Conservation (phyloP, 2,329 filamentous ascomycete genomes). For the Hypoxylon sp. region DNA sequence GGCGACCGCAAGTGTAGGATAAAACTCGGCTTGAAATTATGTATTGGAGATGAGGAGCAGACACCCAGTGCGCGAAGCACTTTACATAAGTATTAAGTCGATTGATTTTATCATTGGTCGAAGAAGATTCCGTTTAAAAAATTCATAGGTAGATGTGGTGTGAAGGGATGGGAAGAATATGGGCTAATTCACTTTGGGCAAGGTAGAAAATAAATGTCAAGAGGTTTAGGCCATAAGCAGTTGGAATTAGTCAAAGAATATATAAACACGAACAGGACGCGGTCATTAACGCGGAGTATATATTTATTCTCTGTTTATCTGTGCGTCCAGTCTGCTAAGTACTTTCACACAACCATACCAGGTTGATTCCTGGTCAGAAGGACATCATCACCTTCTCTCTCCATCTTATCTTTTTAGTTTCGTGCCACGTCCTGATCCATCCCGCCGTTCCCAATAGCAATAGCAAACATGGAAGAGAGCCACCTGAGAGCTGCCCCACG, state of each 20-base stretch:
- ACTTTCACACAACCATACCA: conserved; percentile 1
- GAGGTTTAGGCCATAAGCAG: background rate
- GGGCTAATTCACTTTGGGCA: background rate
- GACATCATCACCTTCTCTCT: background rate
- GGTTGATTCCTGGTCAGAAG: background rate
- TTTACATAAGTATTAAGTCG: conserved; percentile 3
- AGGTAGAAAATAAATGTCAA: background rate
- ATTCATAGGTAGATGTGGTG: background rate
- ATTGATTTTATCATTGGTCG: conserved; percentile 1
- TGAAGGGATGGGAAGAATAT: conserved; percentile 3
- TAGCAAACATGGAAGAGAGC: conserved; percentile 8
- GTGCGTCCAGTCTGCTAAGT: conserved; percentile 25
- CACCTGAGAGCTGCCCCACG: conserved; percentile 20
- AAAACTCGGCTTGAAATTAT: too few relatives aligned
- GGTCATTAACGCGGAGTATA: conserved; percentile 1
- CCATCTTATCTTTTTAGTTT: background rate
- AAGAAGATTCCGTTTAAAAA: background rate
- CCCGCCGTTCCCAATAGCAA: conserved; percentile 12
- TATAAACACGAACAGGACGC: conserved; percentile 2
- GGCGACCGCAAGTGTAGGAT: background rate
- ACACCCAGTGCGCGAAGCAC: background rate
- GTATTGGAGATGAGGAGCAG: background rate
- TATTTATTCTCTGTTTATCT: background rate
- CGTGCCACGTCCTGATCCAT: background rate
- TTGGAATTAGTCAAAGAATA: background rate